Conservation (phyloP, 768 basidiomycete species). For the Amanita rimosa region DNA sequence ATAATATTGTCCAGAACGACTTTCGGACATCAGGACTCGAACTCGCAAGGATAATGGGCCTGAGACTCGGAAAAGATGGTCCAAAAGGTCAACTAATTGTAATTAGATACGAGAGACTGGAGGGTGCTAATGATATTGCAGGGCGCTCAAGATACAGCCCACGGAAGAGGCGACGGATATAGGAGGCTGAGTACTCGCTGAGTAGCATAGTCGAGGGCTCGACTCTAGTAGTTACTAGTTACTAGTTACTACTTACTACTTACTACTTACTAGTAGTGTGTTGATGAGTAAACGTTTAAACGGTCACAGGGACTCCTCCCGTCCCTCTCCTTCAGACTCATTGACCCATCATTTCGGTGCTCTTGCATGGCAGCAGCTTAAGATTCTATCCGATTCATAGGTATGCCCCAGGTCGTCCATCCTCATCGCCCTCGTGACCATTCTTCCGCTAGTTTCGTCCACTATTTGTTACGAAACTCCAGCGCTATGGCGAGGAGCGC, state of each 20-base stretch:
- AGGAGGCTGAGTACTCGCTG: no score
- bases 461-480: constrained; percentile 28
- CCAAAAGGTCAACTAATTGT: constrained; percentile 1
- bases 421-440: not conserved
- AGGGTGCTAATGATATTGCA: constrained; percentile 3
- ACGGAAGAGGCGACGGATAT: constrained; percentile 15
- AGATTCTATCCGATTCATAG: constrained; percentile 16
- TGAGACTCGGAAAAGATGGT: not conserved
- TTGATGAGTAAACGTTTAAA: constrained; percentile 5
- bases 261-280: no score
- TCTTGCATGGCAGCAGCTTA: constrained; percentile 34
- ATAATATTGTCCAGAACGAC: constrained; percentile 1
- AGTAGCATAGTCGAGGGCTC: no score
- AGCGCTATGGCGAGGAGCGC: constrained; percentile 63
- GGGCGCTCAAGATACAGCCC: constrained; percentile 11
- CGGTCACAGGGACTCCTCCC: not conserved
- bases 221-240: no score
- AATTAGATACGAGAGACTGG: not conserved
- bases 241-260: no score
- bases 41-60: not conserved
- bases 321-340: not conserved
- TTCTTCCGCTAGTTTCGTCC: constrained; percentile 4
- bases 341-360: constrained; percentile 8
- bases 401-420: constrained; percentile 11
- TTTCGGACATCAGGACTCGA: constrained; percentile 2